Base-by-base conservation (phyloP, 139 green algal genomes). In the Pleodorina starrii region DNA sequence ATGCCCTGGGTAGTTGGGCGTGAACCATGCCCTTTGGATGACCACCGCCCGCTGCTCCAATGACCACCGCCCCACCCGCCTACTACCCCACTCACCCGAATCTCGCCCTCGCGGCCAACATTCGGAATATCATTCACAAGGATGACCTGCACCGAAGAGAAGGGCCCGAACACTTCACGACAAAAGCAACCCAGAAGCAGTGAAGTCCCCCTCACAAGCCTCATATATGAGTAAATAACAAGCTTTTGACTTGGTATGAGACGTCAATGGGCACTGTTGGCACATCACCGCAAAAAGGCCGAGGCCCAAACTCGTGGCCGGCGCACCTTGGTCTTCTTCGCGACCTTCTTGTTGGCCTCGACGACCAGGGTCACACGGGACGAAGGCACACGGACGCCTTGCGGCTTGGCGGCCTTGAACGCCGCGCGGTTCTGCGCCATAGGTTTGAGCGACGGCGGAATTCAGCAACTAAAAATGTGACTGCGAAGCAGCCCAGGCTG, bases 251-350 rank as follows among this genome's bases (percentile, higher is more conserved):
- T n/a, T n/a, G n/a, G n/a, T n/a, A n/a, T n/a, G n/a, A n/a, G n/a
- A n/a, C n/a, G n/a, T n/a, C n/a, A n/a, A n/a, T n/a, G n/a, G n/a
- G n/a, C n/a, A n/a, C n/a, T n/a, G n/a, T n/a, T n/a, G n/a, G n/a
- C n/a, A n/a, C n/a, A n/a, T n/a, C n/a, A 46, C 68, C 7, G 35
- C 35, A 12, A 66, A 66, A 66, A 66, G n/a, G 54, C 54, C 54
- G 7, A 32, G 9, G 54, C 6, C 68, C 1, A 43, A 54, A 85
- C 38, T 76, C 29, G 79, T 85, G 78, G 51, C 36, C 35, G 40
- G 27, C 82, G 10, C 85, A 93, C 92, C 90, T 93, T 93, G 21
- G 90, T 87, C 88, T 93, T 94, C 89, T 95, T 95, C 50, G 90
- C 88, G 35, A 95, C 93, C 17, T 89, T 88, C 90, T 93, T 94